Percentiles rank a stretch among this genome's conserved stretches.
phyloP scores from a whole-genome alignment of 1,284 basidiomycete genomes.

The Ganoderma leucocontextum region DNA sequence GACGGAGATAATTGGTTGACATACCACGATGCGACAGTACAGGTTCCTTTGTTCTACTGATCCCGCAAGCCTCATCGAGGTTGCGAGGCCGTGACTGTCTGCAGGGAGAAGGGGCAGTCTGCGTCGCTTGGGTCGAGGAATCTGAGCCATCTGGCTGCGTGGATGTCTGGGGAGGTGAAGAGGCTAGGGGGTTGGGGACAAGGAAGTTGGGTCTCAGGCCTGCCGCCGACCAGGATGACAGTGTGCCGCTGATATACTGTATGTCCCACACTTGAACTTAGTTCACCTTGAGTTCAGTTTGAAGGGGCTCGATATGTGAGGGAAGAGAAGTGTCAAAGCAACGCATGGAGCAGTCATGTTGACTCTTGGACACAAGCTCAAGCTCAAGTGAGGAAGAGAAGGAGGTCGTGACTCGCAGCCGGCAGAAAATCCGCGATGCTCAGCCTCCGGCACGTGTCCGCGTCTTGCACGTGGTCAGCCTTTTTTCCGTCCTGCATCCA shows the following conservation, averaged over 20 bases:
- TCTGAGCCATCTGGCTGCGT: not conserved
- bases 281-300: not conserved
- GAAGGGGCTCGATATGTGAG: not conserved
- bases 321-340: not conserved
- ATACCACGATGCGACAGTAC: conserved; percentile 10
- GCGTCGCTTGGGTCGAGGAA: not conserved
- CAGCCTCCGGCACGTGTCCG: conserved; percentile 24
- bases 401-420: not conserved
- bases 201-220: not conserved
- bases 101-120: not conserved
- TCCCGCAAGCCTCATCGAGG: not conserved
- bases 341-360: not conserved
- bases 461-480: conserved; percentile 20
- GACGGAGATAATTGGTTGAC: not conserved
- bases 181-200: not conserved
- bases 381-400: conserved; percentile 1
- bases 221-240: not conserved
- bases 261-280: not conserved
- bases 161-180: not conserved
- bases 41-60: conserved; percentile 4
- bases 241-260: not conserved
- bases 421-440: not conserved
- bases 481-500: conserved; percentile 13
- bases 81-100: not conserved
- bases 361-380: not conserved